These are phyloP conservation scores for Poa annua DNA, from an alignment of 176 grass and related monocot genomes.

Conservation along the genomic window DNA sequence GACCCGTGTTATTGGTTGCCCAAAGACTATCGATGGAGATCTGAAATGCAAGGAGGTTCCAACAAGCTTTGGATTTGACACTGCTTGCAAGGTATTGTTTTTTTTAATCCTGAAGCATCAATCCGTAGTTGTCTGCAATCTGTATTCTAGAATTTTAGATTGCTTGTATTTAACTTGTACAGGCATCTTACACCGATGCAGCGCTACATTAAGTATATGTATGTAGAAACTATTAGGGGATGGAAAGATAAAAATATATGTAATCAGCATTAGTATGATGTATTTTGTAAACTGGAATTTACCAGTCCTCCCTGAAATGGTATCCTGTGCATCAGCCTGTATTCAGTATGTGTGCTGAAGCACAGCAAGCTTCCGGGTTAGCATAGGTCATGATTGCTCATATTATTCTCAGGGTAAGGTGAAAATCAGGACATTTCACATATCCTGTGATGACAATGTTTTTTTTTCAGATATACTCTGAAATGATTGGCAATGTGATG, in stretches of 20 bases:
- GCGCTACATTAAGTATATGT: not conserved
- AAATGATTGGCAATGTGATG: conserved; percentile 99
- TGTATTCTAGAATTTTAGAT: not conserved
- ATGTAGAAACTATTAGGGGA: no score
- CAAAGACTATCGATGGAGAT: conserved; percentile 98
- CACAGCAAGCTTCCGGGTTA: not conserved
- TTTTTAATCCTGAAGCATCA: not conserved
- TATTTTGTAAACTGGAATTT: not conserved
- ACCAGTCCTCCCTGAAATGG: not conserved
- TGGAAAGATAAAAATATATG: no score
- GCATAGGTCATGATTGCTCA: conserved; percentile 4
- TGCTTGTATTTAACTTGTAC: not conserved
- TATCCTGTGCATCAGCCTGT: not conserved
- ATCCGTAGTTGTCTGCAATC: not conserved
- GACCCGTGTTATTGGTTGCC: conserved; percentile 93
- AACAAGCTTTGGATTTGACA: conserved; percentile 99
- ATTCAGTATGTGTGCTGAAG: not conserved
- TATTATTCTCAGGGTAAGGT: not conserved
- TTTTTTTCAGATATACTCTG: conserved; percentile 85
- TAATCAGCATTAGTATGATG: no score
- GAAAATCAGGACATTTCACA: not conserved
- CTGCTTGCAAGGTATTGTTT: conserved; percentile 86
- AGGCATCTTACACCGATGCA: not conserved
- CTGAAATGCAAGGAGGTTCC: conserved; percentile 97
- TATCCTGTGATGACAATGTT: conserved; percentile 21